Evolutionary conservation across 768 basidiomycete genomes (phyloP), one percentile per base, ranked within the genome.

Genomic region (Mycena floridula): DNA sequence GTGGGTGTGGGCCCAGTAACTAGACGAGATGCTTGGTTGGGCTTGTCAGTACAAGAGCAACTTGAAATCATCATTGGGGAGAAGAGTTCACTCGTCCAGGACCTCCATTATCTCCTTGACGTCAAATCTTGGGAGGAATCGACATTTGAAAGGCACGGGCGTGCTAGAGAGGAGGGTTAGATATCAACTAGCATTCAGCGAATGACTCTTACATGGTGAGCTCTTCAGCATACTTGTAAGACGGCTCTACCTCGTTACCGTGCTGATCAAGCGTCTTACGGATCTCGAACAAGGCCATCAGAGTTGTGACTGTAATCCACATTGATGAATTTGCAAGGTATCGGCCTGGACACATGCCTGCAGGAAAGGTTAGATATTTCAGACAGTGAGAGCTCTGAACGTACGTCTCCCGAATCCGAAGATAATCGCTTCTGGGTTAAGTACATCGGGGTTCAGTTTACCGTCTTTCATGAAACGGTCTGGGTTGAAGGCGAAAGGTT

Each of bases 401-500:
- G 13, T 27, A 39, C 47, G 27, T 18, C 47, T 26, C 26, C 49
- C 42, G 42, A 47, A 42, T 22, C 42, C 49, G 22, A 50, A 50
- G 18, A 43, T 15, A 11, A 37, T 45, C 20, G 24, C 40, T n/a
- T 30, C 37, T 4, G 47, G 47, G 32, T 48, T 41, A n/a, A 38
- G 30, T 18, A 48, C 37, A 4, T 22, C 23, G 13, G 49, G 48
- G n/a, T 49, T 32, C 5, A 42, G 41, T 35, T 46, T 47, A n/a
- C 40, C 44, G 26, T 47, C 43, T 15, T 35, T 35, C 40, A 59
- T 43, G 43, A 54, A 63, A 11, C 61, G 52, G n/a, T 56, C 57
- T 23, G 61, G 59, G 24, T 50, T 43, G 54, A 62, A 63, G 9
- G 32, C 38, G 28, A 53, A 44, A 6, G 62, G 62, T 15, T 58